Base-by-base conservation (phyloP, 805 yeast species). In the Metschnikowia reukaufii region DNA sequence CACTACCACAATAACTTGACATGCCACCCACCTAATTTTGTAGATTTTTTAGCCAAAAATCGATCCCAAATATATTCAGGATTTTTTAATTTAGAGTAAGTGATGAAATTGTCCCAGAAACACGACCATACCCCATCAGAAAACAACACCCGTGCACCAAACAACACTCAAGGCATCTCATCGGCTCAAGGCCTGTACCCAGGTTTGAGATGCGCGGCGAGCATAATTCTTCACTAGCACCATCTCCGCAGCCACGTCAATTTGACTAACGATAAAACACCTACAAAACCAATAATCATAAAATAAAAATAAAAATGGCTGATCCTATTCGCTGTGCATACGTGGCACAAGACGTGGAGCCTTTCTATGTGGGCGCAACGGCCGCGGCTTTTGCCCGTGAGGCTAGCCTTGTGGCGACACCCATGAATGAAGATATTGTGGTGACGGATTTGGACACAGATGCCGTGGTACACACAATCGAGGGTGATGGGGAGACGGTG, bases 331-430 rank as follows among this genome's bases (percentile, higher is more conserved):
- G 57, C 23, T 50, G 58, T 34, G 50, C 58, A 8, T 55, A 48
- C 37, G 36, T 19, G 12, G 31, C 52, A 18, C 47, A 48, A 9
- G 77, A 80, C 45, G 74, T 92, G 34, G 83, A 81, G 43, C 98
- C 99, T 13, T 83, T 91, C 57, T 94, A 88, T 63, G 80, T 88
- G 13, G 96, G 97, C 21, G 88, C 94, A 5, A 80, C 94, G 2
- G 73, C 84, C 23, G 94, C 89, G 2, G 72, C 88, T 0, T 62
- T 88, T 9, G 79, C 90, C 2, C 67, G 65, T 12, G 84, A 82
- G 55, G 88, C 84, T 6, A 57, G 71, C 4, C 57, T 85, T 1
- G 63, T 91, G 46, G 96, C 95, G 7, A 85, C 97, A 1, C 86
- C 96, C 1, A 77, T 85, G 16, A 73, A 84, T 27, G 96, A 88